Percentiles rank a stretch among this genome's conserved stretches.
phyloP scores from a whole-genome alignment of 805 yeast species.

The Dipodascus albidus region DNA sequence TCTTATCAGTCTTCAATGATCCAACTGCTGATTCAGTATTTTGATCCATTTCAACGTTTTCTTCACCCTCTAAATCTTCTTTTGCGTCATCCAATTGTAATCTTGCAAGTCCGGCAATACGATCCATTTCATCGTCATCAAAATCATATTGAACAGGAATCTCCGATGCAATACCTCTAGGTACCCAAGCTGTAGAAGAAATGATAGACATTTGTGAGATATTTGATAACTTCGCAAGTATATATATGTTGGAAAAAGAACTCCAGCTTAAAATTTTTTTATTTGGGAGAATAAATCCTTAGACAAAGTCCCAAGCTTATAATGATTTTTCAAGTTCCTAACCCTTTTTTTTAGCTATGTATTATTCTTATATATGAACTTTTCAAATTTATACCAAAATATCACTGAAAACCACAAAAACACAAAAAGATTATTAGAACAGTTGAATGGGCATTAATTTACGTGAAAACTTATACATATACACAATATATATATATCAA shows the following conservation, averaged over 20 bases:
- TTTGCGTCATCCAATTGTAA: slow-evolving; percentile 70
- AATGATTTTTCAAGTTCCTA: not conserved
- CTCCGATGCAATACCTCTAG: slow-evolving; percentile 89
- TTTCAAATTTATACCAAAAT: not conserved
- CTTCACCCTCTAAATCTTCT: slow-evolving; percentile 42
- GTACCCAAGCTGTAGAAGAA: slow-evolving; percentile 91
- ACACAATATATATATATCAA: not conserved
- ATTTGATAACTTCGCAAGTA: not conserved
- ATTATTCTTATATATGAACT: not conserved
- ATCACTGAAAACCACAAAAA: not conserved
- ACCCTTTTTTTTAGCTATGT: not conserved
- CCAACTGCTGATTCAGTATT: slow-evolving; percentile 21
- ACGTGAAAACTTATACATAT: too few species aligned
- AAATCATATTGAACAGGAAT: slow-evolving; percentile 82
- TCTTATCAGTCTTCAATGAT: slow-evolving; percentile 8
- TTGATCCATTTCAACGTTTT: slow-evolving; percentile 7
- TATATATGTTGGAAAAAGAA: not conserved
- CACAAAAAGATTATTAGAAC: not conserved
- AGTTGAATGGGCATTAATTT: slow-evolving; percentile 2
- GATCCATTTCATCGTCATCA: slow-evolving; percentile 84
- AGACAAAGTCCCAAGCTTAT: not conserved
- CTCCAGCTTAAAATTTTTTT: slow-evolving; percentile 1
- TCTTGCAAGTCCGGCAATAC: slow-evolving; percentile 78
- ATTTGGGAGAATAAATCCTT: not conserved
- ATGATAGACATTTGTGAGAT: slow-evolving; percentile 44